Conservation (phyloP, 2,329 filamentous ascomycete species). For the Alternaria rosae region DNA sequence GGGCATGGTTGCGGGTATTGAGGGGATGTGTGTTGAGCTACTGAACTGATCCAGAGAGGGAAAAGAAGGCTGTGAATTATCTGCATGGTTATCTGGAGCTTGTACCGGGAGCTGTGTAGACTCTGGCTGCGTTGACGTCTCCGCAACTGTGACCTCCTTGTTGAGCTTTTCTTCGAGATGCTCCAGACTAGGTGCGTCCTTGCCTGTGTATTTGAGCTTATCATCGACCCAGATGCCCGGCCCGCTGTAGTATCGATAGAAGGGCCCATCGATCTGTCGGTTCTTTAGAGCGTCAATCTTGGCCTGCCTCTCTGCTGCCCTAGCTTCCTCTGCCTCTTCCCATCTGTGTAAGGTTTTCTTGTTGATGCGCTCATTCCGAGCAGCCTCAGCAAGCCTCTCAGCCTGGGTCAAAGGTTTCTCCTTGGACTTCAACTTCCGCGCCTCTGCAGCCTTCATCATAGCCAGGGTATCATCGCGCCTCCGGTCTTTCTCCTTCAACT, state of each 20-base stretch:
- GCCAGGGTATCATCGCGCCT: slow-evolving; percentile 74
- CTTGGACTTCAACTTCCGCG: slow-evolving; percentile 73
- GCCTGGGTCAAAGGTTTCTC: slow-evolving; percentile 86
- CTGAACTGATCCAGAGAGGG: slow-evolving; percentile 13
- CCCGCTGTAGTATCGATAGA: slow-evolving; percentile 94
- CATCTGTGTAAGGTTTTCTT: slow-evolving; percentile 89
- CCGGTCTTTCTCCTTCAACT: slow-evolving; percentile 76
- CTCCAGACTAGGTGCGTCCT: slow-evolving; percentile 47
- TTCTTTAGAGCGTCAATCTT: slow-evolving; percentile 89
- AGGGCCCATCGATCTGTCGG: slow-evolving; percentile 84
- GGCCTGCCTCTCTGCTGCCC: slow-evolving; percentile 81
- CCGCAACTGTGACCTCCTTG: slow-evolving; percentile 29
- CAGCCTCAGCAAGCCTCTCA: slow-evolving; percentile 83
- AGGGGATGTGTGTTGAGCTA: slow-evolving; percentile 19
- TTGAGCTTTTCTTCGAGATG: slow-evolving; percentile 48
- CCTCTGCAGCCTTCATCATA: slow-evolving; percentile 68
- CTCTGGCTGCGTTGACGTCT: slow-evolving; percentile 16
- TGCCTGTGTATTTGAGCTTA: slow-evolving; percentile 73
- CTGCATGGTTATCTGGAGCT: neutral
- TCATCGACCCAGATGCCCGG: slow-evolving; percentile 81
- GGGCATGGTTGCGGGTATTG: slow-evolving; percentile 24
- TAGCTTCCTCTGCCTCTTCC: slow-evolving; percentile 90
- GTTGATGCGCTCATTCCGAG: slow-evolving; percentile 83
- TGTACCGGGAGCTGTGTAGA: slow-evolving; percentile 4
- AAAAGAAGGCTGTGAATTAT: slow-evolving; percentile 5